Base-by-base conservation (phyloP, 805 yeast genomes). In the Metschnikowia peoriensis region DNA sequence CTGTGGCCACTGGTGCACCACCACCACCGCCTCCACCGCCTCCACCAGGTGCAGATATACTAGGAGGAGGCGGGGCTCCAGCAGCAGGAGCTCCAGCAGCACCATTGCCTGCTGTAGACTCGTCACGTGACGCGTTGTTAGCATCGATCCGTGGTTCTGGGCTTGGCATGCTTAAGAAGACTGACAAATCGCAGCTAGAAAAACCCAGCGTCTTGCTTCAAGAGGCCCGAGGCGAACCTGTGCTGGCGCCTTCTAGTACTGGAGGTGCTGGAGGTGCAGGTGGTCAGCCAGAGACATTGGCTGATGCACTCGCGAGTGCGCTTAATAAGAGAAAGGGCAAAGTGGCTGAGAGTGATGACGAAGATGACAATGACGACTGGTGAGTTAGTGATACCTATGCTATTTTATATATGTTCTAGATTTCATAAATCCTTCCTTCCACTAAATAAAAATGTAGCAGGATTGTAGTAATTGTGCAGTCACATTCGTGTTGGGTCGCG, bases 241-340 rank as follows among this genome's bases (percentile, higher is more conserved):
- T 73, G 0, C 54, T 75, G 7, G 66, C 76, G 0, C 63, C 75
- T 9, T 63, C 75, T 12, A 34, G 60, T 16, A 49, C 70, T 4
- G 46, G 47, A 16, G 35, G 44, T 12, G 28, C 44, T n/a, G 70
- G 73, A 11, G 67, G 76, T 1, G 75, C 77, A 4, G 68, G 71
- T n/a, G 84, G 81, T 4, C 83, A 79, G 44, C 82, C 87, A 1
- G 87, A 83, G 1, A 76, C 82, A 12, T 71, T 91, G 53, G 97
- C 96, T 1, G 96, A 89, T 67, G 97, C 97, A 0, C 72, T 91
- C 48, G 90, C 96, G 9, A 88, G 88, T 15, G 98, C 97, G 3
- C 77, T 93, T 58, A 88, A 79, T 61, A 81, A 83, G 51, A 80
- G 97, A 64, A 93, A 93, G 70, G 83, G 81, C 17, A 90, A 89